phyloP scores from a whole-genome alignment of 257 asterid species.

The Solanum piurae region DNA sequence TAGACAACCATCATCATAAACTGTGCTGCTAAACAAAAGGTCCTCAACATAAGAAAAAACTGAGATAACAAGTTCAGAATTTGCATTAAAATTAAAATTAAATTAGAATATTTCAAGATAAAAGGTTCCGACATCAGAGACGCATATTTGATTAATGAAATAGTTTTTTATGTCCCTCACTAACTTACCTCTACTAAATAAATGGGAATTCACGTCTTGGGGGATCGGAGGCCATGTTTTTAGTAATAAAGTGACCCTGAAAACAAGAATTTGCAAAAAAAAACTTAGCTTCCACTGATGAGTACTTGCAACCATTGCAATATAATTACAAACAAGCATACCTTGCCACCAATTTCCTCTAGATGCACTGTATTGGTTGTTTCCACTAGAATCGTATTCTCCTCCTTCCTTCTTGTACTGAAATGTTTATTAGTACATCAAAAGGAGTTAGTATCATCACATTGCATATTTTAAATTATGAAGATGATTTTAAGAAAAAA shows the following conservation, averaged over 20 bases:
- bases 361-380: conserved; percentile 19
- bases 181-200: conserved; percentile 19
- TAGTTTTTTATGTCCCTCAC: not conserved
- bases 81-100: not conserved
- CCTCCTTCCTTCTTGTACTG: conserved; percentile 30
- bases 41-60: not conserved
- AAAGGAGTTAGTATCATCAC: not conserved
- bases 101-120: not conserved
- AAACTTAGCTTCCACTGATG: not conserved
- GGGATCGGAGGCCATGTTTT: not conserved
- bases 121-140: not conserved
- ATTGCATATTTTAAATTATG: not conserved
- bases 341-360: conserved; percentile 61
- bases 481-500: not conserved
- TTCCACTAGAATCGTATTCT: conserved; percentile 19
- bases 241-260: conserved; percentile 48
- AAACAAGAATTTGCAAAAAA: not conserved
- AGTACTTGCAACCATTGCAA: not conserved
- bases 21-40: not conserved
- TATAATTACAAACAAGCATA: conserved; percentile 4
- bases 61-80: not conserved
- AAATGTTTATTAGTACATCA: conserved; percentile 1
- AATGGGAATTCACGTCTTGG: conserved; percentile 11
- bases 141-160: not conserved
- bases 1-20: not conserved